Conservation (phyloP, 2,329 filamentous ascomycete species). For the Dothistroma pini region DNA sequence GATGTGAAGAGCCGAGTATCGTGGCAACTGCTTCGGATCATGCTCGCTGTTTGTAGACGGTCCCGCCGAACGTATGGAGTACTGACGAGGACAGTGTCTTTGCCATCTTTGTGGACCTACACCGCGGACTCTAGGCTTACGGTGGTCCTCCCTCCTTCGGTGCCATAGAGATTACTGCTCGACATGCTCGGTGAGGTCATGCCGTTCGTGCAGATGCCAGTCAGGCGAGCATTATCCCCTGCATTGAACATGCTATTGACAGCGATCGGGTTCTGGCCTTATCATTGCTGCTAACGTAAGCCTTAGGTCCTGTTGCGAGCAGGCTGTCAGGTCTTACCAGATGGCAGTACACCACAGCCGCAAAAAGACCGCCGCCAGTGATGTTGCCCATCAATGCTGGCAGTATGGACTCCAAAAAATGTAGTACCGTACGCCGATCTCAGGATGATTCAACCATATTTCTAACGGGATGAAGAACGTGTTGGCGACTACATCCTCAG, state of each 20-base stretch:
- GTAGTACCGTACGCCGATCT: slow-evolving; percentile 49
- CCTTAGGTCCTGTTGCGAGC: background rate
- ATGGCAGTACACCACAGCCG: slow-evolving; percentile 51
- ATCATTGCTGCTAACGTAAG: slow-evolving; percentile 10
- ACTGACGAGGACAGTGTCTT: too few relatives aligned
- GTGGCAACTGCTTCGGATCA: background rate
- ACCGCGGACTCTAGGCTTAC: too few relatives aligned
- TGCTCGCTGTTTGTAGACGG: background rate
- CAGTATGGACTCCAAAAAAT: slow-evolving; percentile 59
- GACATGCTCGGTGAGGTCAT: background rate
- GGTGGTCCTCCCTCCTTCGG: background rate
- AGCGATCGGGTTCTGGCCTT: slow-evolving; percentile 13
- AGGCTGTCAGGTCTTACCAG: slow-evolving; percentile 25
- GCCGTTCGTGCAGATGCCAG: background rate
- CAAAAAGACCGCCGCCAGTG: slow-evolving; percentile 52
- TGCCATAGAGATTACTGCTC: background rate
- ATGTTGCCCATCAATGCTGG: slow-evolving; percentile 54
- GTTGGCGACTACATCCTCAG: slow-evolving; percentile 58
- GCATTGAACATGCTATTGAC: slow-evolving; percentile 17
- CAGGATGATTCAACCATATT: slow-evolving; percentile 46
- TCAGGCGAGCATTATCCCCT: slow-evolving; percentile 11
- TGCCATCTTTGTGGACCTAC: too few relatives aligned
- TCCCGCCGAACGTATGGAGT: too few relatives aligned
- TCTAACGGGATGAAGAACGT: slow-evolving; percentile 41
- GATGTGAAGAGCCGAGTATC: background rate